These are phyloP conservation scores for Cicer yamashitae DNA, from an alignment of 306 rosid genomes.

Conservation along the genomic window DNA sequence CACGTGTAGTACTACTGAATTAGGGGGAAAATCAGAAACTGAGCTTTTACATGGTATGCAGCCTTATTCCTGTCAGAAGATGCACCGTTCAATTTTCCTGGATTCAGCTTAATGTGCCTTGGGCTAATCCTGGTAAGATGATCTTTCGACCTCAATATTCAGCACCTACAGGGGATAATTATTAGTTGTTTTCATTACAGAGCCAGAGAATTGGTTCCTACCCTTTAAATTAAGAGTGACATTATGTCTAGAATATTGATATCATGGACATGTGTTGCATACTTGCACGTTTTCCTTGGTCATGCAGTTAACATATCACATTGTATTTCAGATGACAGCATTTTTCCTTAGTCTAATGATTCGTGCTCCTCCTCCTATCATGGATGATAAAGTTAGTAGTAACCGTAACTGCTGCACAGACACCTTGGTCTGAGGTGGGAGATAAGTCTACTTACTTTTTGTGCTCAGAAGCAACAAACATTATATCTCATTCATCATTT, in stretches of 20 bases:
- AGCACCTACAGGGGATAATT: not conserved
- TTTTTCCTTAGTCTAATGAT: constrained; percentile 70
- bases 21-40: constrained; percentile 9
- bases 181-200: not conserved
- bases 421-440: constrained; percentile 46
- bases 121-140: constrained; percentile 65
- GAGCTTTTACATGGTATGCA: constrained; percentile 44
- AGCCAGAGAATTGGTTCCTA: not conserved
- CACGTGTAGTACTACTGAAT: not conserved
- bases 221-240: not conserved
- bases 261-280: not conserved
- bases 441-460: not conserved
- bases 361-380: constrained; percentile 50
- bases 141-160: constrained; percentile 7
- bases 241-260: not conserved
- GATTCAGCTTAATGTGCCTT: constrained; percentile 81
- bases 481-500: constrained; percentile 25
- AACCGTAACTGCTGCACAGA: constrained; percentile 43
- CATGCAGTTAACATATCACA: constrained; percentile 32
- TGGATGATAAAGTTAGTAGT: constrained; percentile 41
- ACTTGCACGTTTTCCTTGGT: not conserved
- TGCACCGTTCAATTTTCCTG: constrained; percentile 88
- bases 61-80: constrained; percentile 80
- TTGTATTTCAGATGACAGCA: constrained; percentile 69
- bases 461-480: constrained; percentile 5